Percentiles rank a stretch among this genome's conserved stretches.
Evolutionary conservation across 2,329 filamentous ascomycete species (phyloP).

Genomic region (Knoxdaviesia capensis): DNA sequence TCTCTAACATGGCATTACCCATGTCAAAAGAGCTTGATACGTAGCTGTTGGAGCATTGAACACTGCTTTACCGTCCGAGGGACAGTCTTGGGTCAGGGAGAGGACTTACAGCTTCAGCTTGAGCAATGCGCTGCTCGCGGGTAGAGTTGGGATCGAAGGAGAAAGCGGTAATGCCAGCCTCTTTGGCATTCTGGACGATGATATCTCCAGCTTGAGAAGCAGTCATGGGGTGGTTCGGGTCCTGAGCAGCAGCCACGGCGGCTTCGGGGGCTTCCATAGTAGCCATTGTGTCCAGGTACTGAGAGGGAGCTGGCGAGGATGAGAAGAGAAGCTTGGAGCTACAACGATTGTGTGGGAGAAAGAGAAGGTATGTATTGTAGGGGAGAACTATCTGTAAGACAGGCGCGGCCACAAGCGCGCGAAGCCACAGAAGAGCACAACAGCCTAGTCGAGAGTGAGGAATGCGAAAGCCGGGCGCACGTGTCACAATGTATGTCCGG

Average conservation of each 20-base stretch:
- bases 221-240: slow-evolving; percentile 47
- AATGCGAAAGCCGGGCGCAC: too few species aligned
- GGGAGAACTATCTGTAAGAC: too few species aligned
- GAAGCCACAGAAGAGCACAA: too few species aligned
- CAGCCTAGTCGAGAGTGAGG: too few species aligned
- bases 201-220: slow-evolving; percentile 52
- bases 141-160: slow-evolving; percentile 75
- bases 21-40: too few species aligned
- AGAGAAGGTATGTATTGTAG: too few species aligned
- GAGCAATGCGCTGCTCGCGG: slow-evolving; percentile 65
- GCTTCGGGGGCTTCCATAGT: slow-evolving; percentile 32
- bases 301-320: neutral
- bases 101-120: slow-evolving; percentile 50
- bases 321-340: neutral
- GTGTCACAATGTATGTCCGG: too few species aligned
- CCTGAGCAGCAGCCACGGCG: slow-evolving; percentile 54
- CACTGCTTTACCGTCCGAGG: too few species aligned
- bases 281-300: neutral
- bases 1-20: too few species aligned
- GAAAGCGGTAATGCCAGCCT: slow-evolving; percentile 62
- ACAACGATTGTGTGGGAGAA: too few species aligned
- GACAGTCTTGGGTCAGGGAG: neutral
- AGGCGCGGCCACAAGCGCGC: too few species aligned
- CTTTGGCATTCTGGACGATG: slow-evolving; percentile 57
- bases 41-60: too few species aligned